Conservation (phyloP, 1,139 yeast species). For the Zygotorulaspora mrakii region DNA sequence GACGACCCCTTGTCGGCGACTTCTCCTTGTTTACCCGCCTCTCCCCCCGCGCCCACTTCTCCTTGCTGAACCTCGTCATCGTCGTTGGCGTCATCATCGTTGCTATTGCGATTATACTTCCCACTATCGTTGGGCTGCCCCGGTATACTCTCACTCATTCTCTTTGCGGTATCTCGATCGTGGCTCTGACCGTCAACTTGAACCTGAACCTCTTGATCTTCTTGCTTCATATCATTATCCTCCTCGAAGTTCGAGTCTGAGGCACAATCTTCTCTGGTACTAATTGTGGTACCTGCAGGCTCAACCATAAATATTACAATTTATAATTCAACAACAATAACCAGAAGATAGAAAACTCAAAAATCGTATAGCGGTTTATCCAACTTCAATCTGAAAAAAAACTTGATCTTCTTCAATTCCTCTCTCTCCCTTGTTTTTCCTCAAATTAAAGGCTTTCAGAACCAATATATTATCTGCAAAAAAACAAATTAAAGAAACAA, state of each 20-base stretch:
- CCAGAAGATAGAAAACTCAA: too few species aligned
- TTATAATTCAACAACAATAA: too few species aligned
- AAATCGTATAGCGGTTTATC: too few species aligned
- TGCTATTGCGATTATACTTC: background rate
- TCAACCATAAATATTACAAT: background rate
- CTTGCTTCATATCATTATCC: background rate
- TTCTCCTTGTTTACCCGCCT: background rate
- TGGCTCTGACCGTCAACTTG: background rate
- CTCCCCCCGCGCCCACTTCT: background rate
- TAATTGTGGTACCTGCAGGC: background rate
- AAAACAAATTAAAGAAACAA: too few species aligned
- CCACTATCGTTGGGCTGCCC: background rate
- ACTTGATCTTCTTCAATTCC: background rate
- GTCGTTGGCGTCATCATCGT: background rate
- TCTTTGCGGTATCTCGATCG: background rate
- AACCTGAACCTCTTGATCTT: background rate
- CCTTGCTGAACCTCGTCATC: background rate
- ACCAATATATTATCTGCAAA: background rate
- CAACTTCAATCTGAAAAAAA: background rate
- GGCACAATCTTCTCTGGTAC: conserved; percentile 1
- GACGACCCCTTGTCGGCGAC: too few species aligned
- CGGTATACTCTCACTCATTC: background rate
- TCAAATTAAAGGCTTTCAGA: background rate
- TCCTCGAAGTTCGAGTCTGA: background rate
- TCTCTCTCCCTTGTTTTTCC: background rate